Base-by-base conservation (phyloP, 257 asterid genomes). In the Rauvolfia tetraphylla region DNA sequence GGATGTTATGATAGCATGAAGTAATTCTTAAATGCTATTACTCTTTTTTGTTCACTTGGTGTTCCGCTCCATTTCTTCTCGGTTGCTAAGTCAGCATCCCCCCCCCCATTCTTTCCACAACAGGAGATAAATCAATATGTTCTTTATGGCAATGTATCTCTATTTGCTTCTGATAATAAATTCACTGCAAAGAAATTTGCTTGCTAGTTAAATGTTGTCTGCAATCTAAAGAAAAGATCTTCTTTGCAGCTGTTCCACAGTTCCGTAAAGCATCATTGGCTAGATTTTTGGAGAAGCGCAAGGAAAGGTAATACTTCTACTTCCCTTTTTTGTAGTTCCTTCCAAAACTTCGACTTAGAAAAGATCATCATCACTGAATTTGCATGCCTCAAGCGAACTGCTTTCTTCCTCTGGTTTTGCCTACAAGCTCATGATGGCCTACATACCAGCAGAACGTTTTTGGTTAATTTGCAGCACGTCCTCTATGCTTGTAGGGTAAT, bases 261-360 rank as follows among this genome's bases (percentile, higher is more conserved):
- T 90, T 88, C 80, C 97, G 96, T 23, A 80, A 82, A 84, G 94
- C 91, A 78, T 91, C 98, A 49, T 68, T 93, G 83, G 91, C 92
- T 53, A 90, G 95, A 46, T 93, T 93, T 80, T 68, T 93, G 87
- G 97, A 91, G 88, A 93, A 86, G 88, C 96, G 98, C 71, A 90
- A 89, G 80, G 97, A 93, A 77, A 90, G 98, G 98, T 93, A 81
- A 44, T 3, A 22, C 68, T 46, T 63, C 4, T 53, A 27, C 18
- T 2, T 12, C 14, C 20, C 5, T 8, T 63, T 62, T 20, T 2
- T 34, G 5, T 72, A 1, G 5, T 78, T 22, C 22, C 34, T 34
- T 69, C 39, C 7, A 54, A 31, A 41, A 46, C 17, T 46, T 31
- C n/a, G 22, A 4, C 51, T 34, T 23, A 11, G 1, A 42, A 13